A percentile compares a stretch with the other conserved stretches of the same genome.
Evolutionary conservation across 306 rosid genomes (phyloP).

Genomic region (Parietaria judaica): DNA sequence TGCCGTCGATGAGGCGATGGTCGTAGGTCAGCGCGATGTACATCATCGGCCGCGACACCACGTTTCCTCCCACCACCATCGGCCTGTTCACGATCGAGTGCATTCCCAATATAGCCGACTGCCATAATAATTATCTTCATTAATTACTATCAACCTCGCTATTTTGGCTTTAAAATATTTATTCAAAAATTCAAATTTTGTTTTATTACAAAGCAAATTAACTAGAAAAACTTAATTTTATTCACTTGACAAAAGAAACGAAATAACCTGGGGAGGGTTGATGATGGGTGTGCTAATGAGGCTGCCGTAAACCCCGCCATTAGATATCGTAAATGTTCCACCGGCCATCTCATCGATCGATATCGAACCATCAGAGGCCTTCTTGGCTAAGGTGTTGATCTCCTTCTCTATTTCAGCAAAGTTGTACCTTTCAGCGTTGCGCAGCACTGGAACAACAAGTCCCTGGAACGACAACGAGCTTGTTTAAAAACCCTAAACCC

Average conservation of each 20-base stretch:
- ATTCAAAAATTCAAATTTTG: too few species aligned
- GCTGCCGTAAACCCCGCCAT: constrained; percentile 48
- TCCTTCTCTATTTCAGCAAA: constrained; percentile 42
- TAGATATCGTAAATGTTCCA: constrained; percentile 44
- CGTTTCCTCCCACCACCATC: constrained; percentile 39
- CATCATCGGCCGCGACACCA: constrained; percentile 47
- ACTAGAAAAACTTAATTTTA: too few species aligned
- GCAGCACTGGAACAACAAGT: constrained; percentile 41
- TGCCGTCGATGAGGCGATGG: constrained; percentile 43
- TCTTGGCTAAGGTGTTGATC: constrained; percentile 42
- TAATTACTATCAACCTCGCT: background rate
- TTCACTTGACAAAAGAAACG: background rate
- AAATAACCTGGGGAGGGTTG: constrained; percentile 41
- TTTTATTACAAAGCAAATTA: too few species aligned
- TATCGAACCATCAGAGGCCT: constrained; percentile 40
- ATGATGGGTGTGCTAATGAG: constrained; percentile 41
- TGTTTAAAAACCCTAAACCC: too few species aligned
- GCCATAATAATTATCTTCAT: constrained; percentile 2
- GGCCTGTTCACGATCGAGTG: constrained; percentile 44
- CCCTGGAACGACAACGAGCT: constrained; percentile 22
- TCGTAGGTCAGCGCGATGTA: constrained; percentile 43
- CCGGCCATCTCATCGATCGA: constrained; percentile 52
- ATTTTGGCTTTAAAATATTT: background rate
- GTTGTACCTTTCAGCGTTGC: constrained; percentile 35
- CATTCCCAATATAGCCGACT: constrained; percentile 49